Conservation (phyloP, 2,329 filamentous ascomycete species). For the Colletotrichum musicola region DNA sequence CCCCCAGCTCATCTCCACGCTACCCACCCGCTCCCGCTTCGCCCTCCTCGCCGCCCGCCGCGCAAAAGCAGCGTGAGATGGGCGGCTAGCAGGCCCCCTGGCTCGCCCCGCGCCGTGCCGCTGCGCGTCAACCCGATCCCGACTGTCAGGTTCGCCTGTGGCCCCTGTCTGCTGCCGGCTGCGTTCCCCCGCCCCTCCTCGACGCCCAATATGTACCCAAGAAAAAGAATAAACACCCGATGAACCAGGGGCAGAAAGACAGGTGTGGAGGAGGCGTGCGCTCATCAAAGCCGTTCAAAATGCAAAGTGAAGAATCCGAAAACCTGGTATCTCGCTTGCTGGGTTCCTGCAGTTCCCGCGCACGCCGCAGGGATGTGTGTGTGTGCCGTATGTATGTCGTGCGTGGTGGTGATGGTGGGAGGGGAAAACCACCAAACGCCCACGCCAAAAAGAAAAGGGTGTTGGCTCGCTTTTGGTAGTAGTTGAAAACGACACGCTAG, state of each 20-base stretch:
- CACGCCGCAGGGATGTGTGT: conserved; percentile 21
- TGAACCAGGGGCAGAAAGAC: not conserved
- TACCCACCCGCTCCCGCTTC: conserved; percentile 39
- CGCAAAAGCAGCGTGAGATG: conserved; percentile 57
- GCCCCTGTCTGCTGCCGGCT: conserved; percentile 24
- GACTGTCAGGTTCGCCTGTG: conserved; percentile 45
- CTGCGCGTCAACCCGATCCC: conserved; percentile 40
- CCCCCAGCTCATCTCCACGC: conserved; percentile 17
- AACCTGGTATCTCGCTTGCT: conserved; percentile 27
- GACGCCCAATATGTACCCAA: conserved; percentile 37
- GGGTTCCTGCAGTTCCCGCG: conserved; percentile 35
- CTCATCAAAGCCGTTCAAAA: conserved; percentile 24
- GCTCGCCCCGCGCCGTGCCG: conserved; percentile 43
- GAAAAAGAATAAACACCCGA: conserved; percentile 21
- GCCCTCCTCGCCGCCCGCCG: not conserved
- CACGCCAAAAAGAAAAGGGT: not conserved
- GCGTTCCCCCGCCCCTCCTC: conserved; percentile 15
- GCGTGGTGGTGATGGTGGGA: conserved; percentile 12
- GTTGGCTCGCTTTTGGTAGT: conserved; percentile 27
- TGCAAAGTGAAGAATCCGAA: conserved; percentile 31
- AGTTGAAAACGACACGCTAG: conserved; percentile 36
- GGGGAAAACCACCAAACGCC: too few species aligned
- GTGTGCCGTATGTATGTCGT: conserved; percentile 27
- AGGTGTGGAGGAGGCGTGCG: conserved; percentile 37
- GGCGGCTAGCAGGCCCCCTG: conserved; percentile 36